phyloP scores from a whole-genome alignment of 768 basidiomycete species.

The Mycena olivaceomarginata region DNA sequence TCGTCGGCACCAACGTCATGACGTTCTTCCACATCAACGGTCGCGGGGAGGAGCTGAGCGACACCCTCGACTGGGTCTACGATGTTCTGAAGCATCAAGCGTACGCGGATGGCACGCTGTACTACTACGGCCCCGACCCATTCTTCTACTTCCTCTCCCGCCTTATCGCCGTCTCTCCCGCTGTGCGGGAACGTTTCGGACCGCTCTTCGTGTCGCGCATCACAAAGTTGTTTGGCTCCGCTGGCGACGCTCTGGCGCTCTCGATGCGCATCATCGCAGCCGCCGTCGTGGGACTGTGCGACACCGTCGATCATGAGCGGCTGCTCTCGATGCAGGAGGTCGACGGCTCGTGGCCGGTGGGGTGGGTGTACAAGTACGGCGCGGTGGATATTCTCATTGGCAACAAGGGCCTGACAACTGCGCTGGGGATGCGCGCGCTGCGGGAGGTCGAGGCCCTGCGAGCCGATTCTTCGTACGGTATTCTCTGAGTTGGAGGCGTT shows the following conservation, averaged over 20 bases:
- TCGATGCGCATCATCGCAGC: constrained; percentile 63
- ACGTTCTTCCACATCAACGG: constrained; percentile 59
- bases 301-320: constrained; percentile 53
- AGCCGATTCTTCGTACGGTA: background rate
- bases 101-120: constrained; percentile 62
- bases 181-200: constrained; percentile 46
- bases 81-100: constrained; percentile 59
- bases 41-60: constrained; percentile 57
- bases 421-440: constrained; percentile 48
- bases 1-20: constrained; percentile 61
- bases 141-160: constrained; percentile 63
- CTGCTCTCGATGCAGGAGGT: constrained; percentile 57
- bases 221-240: constrained; percentile 50
- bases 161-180: constrained; percentile 51
- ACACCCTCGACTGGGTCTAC: constrained; percentile 60
- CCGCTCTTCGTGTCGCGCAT: constrained; percentile 56
- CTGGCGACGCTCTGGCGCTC: constrained; percentile 60
- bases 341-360: constrained; percentile 62
- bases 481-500: background rate
- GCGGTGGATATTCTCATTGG: constrained; percentile 56
- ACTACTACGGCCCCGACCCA: constrained; percentile 58
- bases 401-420: constrained; percentile 63
- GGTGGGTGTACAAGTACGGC: constrained; percentile 62
- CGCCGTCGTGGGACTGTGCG: constrained; percentile 49
- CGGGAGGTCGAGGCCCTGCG: background rate